phyloP scores from a whole-genome alignment of 2,329 filamentous ascomycete species.

The Aspergillus jensenii region DNA sequence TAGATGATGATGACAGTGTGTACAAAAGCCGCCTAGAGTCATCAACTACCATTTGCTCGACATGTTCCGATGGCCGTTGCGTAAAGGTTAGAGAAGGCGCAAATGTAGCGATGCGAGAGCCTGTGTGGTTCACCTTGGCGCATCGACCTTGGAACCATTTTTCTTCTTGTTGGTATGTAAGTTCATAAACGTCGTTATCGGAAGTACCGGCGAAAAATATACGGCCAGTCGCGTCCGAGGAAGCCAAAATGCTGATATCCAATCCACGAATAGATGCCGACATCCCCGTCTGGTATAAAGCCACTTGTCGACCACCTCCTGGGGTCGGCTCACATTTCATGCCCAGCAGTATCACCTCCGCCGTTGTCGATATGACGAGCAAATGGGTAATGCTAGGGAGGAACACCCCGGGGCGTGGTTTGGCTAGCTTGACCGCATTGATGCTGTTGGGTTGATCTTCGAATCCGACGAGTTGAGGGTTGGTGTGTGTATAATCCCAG shows the following conservation, averaged over 20 bases:
- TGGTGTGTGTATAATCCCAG: constrained; percentile 95
- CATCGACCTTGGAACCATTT: constrained; percentile 92
- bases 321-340: constrained; percentile 65
- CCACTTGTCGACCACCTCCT: constrained; percentile 69
- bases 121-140: constrained; percentile 85
- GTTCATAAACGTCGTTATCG: constrained; percentile 87
- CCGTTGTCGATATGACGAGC: constrained; percentile 81
- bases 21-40: constrained; percentile 87
- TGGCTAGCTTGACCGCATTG: constrained; percentile 83
- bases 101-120: constrained; percentile 66
- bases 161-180: constrained; percentile 96
- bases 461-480: constrained; percentile 86
- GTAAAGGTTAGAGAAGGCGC: constrained; percentile 43
- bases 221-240: constrained; percentile 74
- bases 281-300: constrained; percentile 88
- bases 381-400: constrained; percentile 81
- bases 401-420: constrained; percentile 84
- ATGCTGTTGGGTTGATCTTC: constrained; percentile 88
- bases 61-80: constrained; percentile 56
- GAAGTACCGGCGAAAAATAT: constrained; percentile 86
- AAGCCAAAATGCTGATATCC: constrained; percentile 74
- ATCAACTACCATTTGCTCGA: constrained; percentile 81
- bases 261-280: constrained; percentile 72
- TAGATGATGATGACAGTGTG: constrained; percentile 82
- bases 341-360: constrained; percentile 84